Base-by-base conservation (phyloP, 441 rosid species). In the Eruca vesicaria region DNA sequence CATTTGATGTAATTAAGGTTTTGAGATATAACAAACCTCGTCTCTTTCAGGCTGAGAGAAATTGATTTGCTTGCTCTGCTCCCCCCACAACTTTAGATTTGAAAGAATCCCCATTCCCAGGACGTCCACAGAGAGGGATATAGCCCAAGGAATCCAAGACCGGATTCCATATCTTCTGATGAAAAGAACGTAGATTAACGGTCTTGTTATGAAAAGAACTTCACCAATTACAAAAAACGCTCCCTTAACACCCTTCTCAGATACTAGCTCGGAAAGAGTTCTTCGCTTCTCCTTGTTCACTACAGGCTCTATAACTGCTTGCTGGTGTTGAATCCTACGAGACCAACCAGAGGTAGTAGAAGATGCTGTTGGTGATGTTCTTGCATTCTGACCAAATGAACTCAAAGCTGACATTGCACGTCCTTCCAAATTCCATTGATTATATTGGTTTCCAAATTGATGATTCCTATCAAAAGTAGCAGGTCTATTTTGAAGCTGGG, bases 141-240 rank as follows among this genome's bases (percentile, higher is more conserved):
- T 71, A 80, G 85, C 84, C 98, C 98, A 92, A 33, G 98, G 98
- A 69, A 81, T 84, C 98, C 99, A 96, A 16, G 99, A 96, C 23
- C 87, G 82, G 74, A 81, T 71, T 72, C 97, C 97, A 45, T 81
- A 88, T 83, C 81, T 92, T 84, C 93, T 82, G 69, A 96, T 88
- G 73, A 91, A 84, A 29, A 92, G 70, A 74, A 96, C 97, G 75
- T 93, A 93, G 29, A 93, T 85, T 63, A 96, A 93, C 12, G 98
- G 98, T 68, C 99, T 89, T 5, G 88, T 84, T 36, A 96, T 82
- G 72, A 81, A 91, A 1, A 96, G 89, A 63, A 86, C 83, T 81
- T 93, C 98, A 56, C 92, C 97, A 18, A 86, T 73, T 60, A 87
- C 76, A 85, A 80, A 87, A 45, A 93, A 67, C 9, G 86, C 89